Evolutionary conservation across 768 basidiomycete genomes (phyloP), one percentile per base, ranked within the genome.

Genomic region (Leccinellum albellum): DNA sequence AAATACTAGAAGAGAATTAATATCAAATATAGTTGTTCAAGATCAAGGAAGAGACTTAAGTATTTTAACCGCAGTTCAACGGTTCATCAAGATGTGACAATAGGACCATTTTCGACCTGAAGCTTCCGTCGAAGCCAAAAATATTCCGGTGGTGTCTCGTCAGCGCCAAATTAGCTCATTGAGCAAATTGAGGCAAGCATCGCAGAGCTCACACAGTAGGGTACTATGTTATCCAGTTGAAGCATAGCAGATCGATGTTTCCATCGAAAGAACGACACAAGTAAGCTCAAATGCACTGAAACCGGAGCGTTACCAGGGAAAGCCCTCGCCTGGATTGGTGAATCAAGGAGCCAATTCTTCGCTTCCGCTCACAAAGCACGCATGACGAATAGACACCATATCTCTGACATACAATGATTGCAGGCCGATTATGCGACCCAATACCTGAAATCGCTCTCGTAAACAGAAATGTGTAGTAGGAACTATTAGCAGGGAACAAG

Each of bases 311-410:
- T 3, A 80, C 69, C 48, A 83, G 61, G 1, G 84, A 85, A 60
- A 77, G 84, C n/a, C 85, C 83, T 70, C 2, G 73, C 80, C n/a
- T 74, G 73, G 1, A 69, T 68, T 6, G 57, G 60, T 0, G 74
- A 73, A 56, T 86, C 85, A 6, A 84, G 68, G 0, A 86, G 63
- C n/a, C 0, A 85, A 47, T 53, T 86, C 85, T 58, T 86, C 82
- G 31, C 63, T 76, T 6, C 81, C 80, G 45, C 68, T 67, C 1
- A 82, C 72, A 54, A 85, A 83, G 48, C 75, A 74, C 1, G 76
- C 71, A 15, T 71, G 70, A 3, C 49, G 55, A 20, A 84, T 73
- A 7, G 50, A 45, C 3, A 57, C 20, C 9, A 59, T 65, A 0
- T 64, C 56, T 9, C 63, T 55, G 58, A 5, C 42, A 44, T 81